Evolutionary conservation across 2,329 filamentous ascomycete species (phyloP).

Genomic region (Talaromyces sp.): DNA sequence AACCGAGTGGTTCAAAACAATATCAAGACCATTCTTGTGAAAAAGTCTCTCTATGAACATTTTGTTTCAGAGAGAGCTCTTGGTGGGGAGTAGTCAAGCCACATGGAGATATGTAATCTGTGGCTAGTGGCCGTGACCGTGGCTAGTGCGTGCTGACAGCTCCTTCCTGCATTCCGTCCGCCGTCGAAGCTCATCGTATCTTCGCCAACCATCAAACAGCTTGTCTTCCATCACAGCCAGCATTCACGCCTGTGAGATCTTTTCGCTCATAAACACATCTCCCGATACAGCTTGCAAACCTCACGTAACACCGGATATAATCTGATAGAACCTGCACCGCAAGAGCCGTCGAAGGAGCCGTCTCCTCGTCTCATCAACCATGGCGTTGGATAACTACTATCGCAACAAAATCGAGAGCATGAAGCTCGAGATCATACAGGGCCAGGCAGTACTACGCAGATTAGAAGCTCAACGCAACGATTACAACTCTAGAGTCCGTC

Average conservation of each 20-base stretch:
- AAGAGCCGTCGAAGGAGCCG: conserved; percentile 4
- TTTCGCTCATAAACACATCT: background rate
- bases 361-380: conserved; percentile 45
- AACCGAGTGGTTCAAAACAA: background rate
- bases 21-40: background rate
- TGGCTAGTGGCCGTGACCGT: conserved; percentile 9
- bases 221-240: background rate
- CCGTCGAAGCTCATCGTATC: conserved; percentile 15
- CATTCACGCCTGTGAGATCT: background rate
- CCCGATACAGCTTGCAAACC: background rate
- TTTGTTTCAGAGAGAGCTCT: background rate
- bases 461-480: conserved; percentile 98
- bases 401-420: conserved; percentile 99
- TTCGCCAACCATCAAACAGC: conserved; percentile 1
- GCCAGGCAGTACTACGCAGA: conserved; percentile 88
- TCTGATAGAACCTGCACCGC: background rate
- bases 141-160: conserved; percentile 7
- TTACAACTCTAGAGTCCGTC: conserved; percentile 95
- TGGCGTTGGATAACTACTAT: conserved; percentile 99
- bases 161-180: background rate
- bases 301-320: background rate
- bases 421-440: conserved; percentile 99
- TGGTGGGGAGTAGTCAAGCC: conserved; percentile 4
- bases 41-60: background rate
- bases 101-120: background rate